A percentile compares a stretch with the other conserved stretches of the same genome.
These are phyloP conservation scores for Backusella sp. DNA, from an alignment of 192 early-diverging fungal genomes.

Conservation along the genomic window DNA sequence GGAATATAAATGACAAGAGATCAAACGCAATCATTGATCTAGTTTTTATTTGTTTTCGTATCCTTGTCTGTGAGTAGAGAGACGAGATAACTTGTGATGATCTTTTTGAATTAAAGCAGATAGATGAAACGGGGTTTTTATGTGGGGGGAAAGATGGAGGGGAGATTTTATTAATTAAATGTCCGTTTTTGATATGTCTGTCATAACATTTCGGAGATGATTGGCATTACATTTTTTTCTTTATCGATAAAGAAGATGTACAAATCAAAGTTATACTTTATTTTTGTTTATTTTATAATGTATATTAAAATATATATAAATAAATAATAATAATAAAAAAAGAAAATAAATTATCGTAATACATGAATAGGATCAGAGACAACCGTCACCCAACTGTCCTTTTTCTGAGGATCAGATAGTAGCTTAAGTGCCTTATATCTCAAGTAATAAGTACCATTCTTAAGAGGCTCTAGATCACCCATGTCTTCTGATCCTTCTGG, in stretches of 20 bases:
- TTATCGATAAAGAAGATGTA: no score
- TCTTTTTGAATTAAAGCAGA: neutral
- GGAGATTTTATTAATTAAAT: conserved; percentile 1
- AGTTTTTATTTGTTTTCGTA: neutral
- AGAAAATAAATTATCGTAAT: neutral
- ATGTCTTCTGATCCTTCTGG: conserved; percentile 7
- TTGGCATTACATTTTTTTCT: neutral
- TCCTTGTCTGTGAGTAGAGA: neutral
- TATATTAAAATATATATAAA: no score
- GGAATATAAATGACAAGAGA: neutral
- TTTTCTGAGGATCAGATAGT: conserved; percentile 24
- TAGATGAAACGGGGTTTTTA: conserved; percentile 11
- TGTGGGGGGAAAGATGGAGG: neutral
- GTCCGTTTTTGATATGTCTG: neutral
- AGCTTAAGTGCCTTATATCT: conserved; percentile 28
- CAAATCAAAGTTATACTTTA: no score
- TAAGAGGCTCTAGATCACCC: neutral
- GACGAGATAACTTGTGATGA: neutral
- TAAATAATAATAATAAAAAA: no score
- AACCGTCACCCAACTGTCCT: conserved; percentile 14
- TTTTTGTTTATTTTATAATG: no score
- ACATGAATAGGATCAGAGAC: conserved; percentile 16
- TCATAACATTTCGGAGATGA: neutral
- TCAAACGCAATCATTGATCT: neutral
- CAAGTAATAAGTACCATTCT: conserved; percentile 27